Conservation (phyloP, 306 rosid species). For the Lathyrus aphaca region DNA sequence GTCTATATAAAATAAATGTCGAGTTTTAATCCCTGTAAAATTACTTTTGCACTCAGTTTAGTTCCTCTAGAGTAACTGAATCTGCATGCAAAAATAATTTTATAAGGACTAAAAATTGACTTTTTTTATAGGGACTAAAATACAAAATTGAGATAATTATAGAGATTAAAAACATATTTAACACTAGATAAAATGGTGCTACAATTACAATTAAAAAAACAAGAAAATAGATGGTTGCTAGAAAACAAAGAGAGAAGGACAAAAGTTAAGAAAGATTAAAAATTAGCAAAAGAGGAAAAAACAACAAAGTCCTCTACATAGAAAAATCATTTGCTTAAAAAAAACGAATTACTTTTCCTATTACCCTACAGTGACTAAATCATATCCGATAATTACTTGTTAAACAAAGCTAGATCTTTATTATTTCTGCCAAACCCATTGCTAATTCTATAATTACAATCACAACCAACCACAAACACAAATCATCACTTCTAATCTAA, state of each 20-base stretch:
- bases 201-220: background rate
- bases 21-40: too few relatives aligned
- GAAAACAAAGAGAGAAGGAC: background rate
- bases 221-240: background rate
- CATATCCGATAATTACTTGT: background rate
- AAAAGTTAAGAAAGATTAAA: background rate
- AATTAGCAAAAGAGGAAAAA: background rate
- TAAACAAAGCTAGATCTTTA: background rate
- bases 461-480: conserved; percentile 40
- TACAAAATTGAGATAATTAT: too few relatives aligned
- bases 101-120: too few relatives aligned
- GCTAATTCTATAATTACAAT: conserved; percentile 29
- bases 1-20: too few relatives aligned
- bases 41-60: too few relatives aligned
- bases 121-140: too few relatives aligned
- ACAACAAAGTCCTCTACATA: background rate
- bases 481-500: conserved; percentile 28
- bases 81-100: too few relatives aligned
- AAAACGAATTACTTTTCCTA: background rate
- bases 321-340: background rate
- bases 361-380: background rate
- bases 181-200: too few relatives aligned
- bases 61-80: too few relatives aligned
- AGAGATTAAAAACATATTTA: too few relatives aligned
- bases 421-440: conserved; percentile 1